Evolutionary conservation across 2,329 filamentous ascomycete species (phyloP), one percentile per base, ranked within the genome.

Genomic region (Paecilomyces niveus): DNA sequence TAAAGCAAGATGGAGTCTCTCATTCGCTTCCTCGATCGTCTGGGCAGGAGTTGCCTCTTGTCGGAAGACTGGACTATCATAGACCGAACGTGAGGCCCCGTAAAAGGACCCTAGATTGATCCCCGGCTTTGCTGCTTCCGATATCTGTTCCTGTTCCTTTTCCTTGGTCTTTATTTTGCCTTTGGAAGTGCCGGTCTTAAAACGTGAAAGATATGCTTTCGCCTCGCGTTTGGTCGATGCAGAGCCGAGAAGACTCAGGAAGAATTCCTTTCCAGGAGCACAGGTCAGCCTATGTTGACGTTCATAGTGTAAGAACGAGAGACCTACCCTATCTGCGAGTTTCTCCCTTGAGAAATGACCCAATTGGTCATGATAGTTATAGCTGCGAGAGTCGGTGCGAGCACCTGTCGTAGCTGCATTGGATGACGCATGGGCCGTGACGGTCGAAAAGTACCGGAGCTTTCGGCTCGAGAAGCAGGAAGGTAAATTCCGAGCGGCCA

Each of bases 171-270:
- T 71, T 66, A 64, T 68, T 63, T 65, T 62, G 66, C 21, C 67
- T 74, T 59, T 65, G 67, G 54, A 63, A 72, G 63, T 68, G 72
- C 65, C 71, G 8, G 77, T 75, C 54, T 85, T 87, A 72, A 97
- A 96, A 61, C 91, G 92, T 65, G 94, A 89, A 15, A 99, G 82
- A 70, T 97, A 99, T 39, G 90, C 87, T 74, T 89, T 92, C 54
- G 92, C 92, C 77, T 99, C 94, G 67, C 94, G 86, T 74, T 92
- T 96, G 0, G 93, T 97, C 5, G 92, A 89, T 10, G 92, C 91
- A 18, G 92, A 91, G 68, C 90, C 90, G 32, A 99, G 80, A 3
- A 97, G 84, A 15, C 91, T 92, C 32, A 95, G 82, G 66, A 96
- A 87, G 67, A 96, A 89, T 69, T 96, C 90, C 88, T 92, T 63